Percentiles rank a stretch among this genome's conserved stretches.
phyloP scores from a whole-genome alignment of 352 stramenopile genomes.

The Phytopythium kandeliae region DNA sequence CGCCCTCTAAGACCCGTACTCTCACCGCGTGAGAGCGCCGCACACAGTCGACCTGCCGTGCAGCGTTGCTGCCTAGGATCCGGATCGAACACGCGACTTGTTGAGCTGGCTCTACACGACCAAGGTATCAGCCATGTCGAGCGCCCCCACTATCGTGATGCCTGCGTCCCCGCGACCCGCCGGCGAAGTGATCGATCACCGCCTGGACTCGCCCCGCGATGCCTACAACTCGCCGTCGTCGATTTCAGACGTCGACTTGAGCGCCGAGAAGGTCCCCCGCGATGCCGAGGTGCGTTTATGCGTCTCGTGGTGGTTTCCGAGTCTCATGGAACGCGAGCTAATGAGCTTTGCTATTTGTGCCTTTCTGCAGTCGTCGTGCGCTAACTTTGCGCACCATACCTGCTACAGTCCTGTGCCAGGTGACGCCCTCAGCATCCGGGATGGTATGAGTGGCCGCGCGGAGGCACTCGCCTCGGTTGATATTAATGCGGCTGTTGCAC shows the following conservation, averaged over 20 bases:
- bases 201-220: slow-evolving; percentile 25
- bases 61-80: not conserved
- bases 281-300: slow-evolving; percentile 6
- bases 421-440: slow-evolving; percentile 24
- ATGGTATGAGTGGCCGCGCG: slow-evolving; percentile 29
- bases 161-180: not conserved
- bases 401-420: slow-evolving; percentile 15
- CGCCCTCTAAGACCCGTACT: not conserved
- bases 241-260: slow-evolving; percentile 53
- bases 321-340: not conserved
- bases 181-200: slow-evolving; percentile 14
- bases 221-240: slow-evolving; percentile 59
- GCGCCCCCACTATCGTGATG: not conserved
- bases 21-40: not conserved
- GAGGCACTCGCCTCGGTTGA: slow-evolving; percentile 29
- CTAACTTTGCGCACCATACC: not conserved
- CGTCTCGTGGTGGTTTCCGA: not conserved
- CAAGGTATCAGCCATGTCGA: not conserved
- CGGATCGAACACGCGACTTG: not conserved
- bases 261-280: slow-evolving; percentile 21
- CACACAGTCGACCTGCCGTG: not conserved
- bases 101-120: not conserved
- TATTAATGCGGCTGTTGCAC: slow-evolving; percentile 77
- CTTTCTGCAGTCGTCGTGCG: slow-evolving; percentile 7
- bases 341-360: slow-evolving; percentile 1